These are phyloP conservation scores for Colletotrichum sp. DNA, from an alignment of 2,329 filamentous ascomycete genomes.

Conservation along the genomic window DNA sequence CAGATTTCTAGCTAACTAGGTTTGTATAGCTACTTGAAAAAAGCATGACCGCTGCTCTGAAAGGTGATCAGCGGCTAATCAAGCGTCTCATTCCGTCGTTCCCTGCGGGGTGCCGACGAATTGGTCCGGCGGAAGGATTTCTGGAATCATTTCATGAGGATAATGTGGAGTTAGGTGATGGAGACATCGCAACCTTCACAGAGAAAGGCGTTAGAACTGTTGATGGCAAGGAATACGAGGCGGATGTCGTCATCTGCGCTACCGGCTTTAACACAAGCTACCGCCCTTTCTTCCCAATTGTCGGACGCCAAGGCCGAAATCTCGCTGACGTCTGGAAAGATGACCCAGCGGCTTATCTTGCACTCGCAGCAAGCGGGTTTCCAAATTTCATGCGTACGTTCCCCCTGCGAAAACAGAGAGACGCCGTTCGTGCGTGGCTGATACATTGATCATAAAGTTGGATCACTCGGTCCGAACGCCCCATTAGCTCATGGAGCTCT, in stretches of 20 bases:
- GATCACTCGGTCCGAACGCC: neutral
- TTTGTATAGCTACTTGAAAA: neutral
- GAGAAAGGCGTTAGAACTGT: neutral
- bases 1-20: neutral
- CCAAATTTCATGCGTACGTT: neutral
- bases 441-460: neutral
- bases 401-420: neutral
- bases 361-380: neutral
- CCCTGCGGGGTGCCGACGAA: neutral
- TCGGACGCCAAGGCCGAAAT: neutral
- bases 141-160: neutral
- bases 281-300: neutral
- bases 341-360: neutral
- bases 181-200: neutral
- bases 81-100: neutral
- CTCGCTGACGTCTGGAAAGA: neutral
- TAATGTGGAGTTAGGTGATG: neutral
- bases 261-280: neutral
- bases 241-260: neutral
- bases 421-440: neutral
- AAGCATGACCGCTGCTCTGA: neutral
- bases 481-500: neutral
- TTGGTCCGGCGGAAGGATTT: neutral
- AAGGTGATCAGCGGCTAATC: neutral
- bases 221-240: neutral